phyloP scores from a whole-genome alignment of 805 yeast species.

The Saccharomycopsis fibuligera region DNA sequence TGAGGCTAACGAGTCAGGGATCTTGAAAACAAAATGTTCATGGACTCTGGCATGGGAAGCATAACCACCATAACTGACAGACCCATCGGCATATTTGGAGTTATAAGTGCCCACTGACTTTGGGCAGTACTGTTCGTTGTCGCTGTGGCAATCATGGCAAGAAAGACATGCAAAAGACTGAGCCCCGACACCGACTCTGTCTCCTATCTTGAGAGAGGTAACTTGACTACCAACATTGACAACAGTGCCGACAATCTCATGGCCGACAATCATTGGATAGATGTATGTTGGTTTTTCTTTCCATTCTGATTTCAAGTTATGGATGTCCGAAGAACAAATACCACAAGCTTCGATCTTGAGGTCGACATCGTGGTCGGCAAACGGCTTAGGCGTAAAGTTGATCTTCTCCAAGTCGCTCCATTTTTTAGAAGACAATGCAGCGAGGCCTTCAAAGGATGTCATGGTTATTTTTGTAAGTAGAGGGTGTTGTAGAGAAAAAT shows the following conservation, averaged over 20 bases:
- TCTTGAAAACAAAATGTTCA: slow-evolving; percentile 56
- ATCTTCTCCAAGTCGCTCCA: slow-evolving; percentile 16
- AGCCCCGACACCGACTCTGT: slow-evolving; percentile 80
- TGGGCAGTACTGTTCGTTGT: slow-evolving; percentile 54
- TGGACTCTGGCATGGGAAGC: slow-evolving; percentile 59
- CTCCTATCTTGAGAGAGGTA: slow-evolving; percentile 48
- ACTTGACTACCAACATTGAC: slow-evolving; percentile 55
- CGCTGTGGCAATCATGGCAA: slow-evolving; percentile 52
- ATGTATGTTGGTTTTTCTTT: slow-evolving; percentile 6
- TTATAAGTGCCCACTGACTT: slow-evolving; percentile 46
- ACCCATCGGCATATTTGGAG: slow-evolving; percentile 39
- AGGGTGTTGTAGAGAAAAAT: too few relatives aligned
- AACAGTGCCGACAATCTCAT: slow-evolving; percentile 59
- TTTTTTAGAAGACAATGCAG: slow-evolving; percentile 37
- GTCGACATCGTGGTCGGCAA: slow-evolving; percentile 38
- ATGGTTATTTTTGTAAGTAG: neutral
- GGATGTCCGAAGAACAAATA: slow-evolving; percentile 54
- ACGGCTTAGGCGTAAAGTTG: slow-evolving; percentile 12
- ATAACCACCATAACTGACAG: slow-evolving; percentile 58
- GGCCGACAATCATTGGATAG: slow-evolving; percentile 45
- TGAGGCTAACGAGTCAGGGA: slow-evolving; percentile 49
- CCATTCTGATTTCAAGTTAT: slow-evolving; percentile 16
- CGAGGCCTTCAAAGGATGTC: slow-evolving; percentile 52
- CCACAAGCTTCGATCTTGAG: slow-evolving; percentile 57
- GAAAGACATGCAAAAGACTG: slow-evolving; percentile 52